Evolutionary conservation across 768 basidiomycete genomes (phyloP), one percentile per base, ranked within the genome.

Genomic region (Suillus subluteus): DNA sequence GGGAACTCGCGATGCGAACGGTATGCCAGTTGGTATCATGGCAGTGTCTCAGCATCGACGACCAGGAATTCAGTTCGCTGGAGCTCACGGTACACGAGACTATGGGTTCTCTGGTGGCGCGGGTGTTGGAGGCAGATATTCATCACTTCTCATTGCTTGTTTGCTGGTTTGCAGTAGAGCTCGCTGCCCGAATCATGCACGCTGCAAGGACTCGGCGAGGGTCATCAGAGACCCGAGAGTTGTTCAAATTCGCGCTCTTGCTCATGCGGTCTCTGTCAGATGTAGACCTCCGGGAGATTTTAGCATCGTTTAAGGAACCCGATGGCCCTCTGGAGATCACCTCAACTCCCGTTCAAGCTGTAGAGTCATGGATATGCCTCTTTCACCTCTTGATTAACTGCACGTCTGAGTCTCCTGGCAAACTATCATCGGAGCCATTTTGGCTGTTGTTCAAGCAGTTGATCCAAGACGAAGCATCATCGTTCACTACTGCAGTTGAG

Each of bases 361-460:
- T 86, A 2, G 90, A 94, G 70, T 69, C 91, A 21, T 97, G 95
- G 96, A 81, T 94, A 58, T 87, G 86, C 44, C 72, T 95, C 26
- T 81, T 92, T 43, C 87, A 93, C 69, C 71, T 92, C n/a, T 73
- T 85, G 7, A 62, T 71, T 35, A 73, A 72, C 46, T 74, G 70
- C 46, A 63, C 72, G 46, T 70, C 68, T n/a, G 66, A 64, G 16
- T 63, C 71, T 54, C 50, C 16, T 54, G 56, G 41, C 54, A 63
- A 66, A 18, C 21, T 61, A 67, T 59, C 68, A 70, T 67, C 67
- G 52, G 65, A 80, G 70, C 79, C 78, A 6, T 81, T 89, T 67
- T 87, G 87, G 86, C 73, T 73, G 32, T 65, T 84, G 40, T 68
- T 89, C 35, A 73, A 78, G 44, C 73, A 77, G 6, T 66, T 76